These are phyloP conservation scores for Zymoseptoria tritici DNA, from an alignment of 2,329 filamentous ascomycete genomes.

Conservation along the genomic window DNA sequence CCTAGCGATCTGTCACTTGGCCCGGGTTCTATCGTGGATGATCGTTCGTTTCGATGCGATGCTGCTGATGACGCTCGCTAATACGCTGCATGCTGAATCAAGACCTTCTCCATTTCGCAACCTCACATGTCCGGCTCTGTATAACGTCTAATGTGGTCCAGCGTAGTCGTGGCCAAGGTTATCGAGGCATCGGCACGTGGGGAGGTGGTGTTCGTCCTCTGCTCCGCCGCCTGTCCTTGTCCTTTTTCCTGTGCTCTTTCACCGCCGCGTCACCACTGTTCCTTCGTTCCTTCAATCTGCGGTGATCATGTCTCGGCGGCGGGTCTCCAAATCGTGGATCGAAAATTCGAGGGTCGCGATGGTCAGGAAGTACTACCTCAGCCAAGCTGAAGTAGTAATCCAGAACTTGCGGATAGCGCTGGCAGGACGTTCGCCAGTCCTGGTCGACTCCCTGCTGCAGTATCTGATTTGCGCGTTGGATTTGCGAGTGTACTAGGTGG, in stretches of 20 bases:
- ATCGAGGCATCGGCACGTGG: slow-evolving; percentile 17
- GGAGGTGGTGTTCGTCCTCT: slow-evolving; percentile 20
- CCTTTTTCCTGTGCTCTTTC: slow-evolving; percentile 17
- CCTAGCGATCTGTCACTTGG: too few relatives aligned
- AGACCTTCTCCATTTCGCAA: neutral
- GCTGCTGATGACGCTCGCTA: neutral
- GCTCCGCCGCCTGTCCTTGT: slow-evolving; percentile 16
- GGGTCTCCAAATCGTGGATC: slow-evolving; percentile 28
- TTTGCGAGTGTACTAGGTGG: slow-evolving; percentile 42
- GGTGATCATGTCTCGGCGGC: slow-evolving; percentile 11
- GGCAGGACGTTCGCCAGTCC: slow-evolving; percentile 68
- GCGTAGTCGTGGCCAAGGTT: neutral
- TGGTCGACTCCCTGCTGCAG: slow-evolving; percentile 69
- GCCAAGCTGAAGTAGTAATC: slow-evolving; percentile 73
- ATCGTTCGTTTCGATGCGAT: neutral
- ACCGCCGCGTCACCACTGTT: slow-evolving; percentile 16
- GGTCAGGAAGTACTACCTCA: slow-evolving; percentile 55
- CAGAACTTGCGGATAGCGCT: slow-evolving; percentile 72
- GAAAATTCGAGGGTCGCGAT: slow-evolving; percentile 36
- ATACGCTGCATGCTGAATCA: neutral
- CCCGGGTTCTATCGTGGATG: too few relatives aligned
- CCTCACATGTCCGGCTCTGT: neutral
- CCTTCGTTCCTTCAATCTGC: slow-evolving; percentile 29
- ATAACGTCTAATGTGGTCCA: neutral
- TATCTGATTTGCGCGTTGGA: slow-evolving; percentile 56